Evolutionary conservation across 2,329 filamentous ascomycete species (phyloP), one percentile per base, ranked within the genome.

Genomic region (Scedosporium aurantiacum): DNA sequence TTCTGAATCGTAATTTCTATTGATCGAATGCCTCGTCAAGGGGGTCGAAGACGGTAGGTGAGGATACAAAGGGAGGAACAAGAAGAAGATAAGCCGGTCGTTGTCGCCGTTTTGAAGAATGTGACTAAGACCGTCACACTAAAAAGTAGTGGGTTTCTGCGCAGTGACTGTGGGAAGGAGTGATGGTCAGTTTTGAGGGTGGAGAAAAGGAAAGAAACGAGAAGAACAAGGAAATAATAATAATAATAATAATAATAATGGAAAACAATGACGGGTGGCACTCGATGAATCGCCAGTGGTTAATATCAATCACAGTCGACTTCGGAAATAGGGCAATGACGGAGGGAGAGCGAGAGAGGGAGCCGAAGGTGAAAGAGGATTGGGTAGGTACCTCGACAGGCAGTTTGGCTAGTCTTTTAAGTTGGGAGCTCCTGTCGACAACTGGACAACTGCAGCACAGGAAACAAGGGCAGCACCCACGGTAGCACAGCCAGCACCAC

Each of bases 81-180:
- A 69, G 69, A 72, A 70, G 72, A 73, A 68, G 50, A 27, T 54
- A 69, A 73, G 74, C 71, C 71, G 73, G 75, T 76, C 76, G 73
- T 74, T 67, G 72, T 71, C 73, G 79, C 79, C 79, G 79, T 81
- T 72, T 76, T 79, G 72, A 70, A 71, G 68, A 71, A 70, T 72
- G 71, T 54, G 50, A 54, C 50, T 54, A 54, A 54, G 50, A 54
- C 23, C 23, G 50, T 54, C 50, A 54, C 43, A 21, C 50, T 54
- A 27, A 25, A 54, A 23, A 14, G 23, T 54, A 10, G 12, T 37
- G 32, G 32, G 14, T 54, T 54, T 54, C 23, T 54, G 50, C 50
- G 21, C 12, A 23, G 23, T 6, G 50, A 27, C 23, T 54, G 12
- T 25, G 43, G 43, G 23, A 23, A 14, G 18, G 12, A 27, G 23